Percentiles rank a stretch among this genome's conserved stretches.
Evolutionary conservation across 1,284 basidiomycete species (phyloP).

Genomic region (Trichosporon sp.): DNA sequence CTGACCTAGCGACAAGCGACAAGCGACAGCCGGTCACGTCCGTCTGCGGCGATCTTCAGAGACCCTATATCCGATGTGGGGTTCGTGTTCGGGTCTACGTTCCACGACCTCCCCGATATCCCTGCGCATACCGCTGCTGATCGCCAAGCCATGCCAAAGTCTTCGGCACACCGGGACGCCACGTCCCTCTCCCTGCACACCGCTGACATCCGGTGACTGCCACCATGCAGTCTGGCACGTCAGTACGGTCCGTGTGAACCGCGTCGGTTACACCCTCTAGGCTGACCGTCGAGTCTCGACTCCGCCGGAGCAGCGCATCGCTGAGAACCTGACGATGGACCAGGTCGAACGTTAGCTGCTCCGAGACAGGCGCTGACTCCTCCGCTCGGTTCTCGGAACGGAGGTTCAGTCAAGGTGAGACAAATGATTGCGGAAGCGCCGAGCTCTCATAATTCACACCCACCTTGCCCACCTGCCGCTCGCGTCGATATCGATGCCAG

Average conservation of each 20-base stretch:
- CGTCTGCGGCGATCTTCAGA: background rate
- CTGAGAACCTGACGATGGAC: too few relatives aligned
- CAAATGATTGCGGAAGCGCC: background rate
- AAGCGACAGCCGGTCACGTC: background rate
- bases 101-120: too few relatives aligned
- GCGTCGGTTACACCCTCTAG: too few relatives aligned
- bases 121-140: background rate
- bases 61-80: background rate
- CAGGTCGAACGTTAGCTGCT: background rate
- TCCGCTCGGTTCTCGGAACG: background rate
- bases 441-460: background rate
- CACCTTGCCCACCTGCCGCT: background rate
- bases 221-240: background rate
- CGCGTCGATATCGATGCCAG: background rate
- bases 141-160: background rate
- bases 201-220: background rate
- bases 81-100: background rate
- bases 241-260: too few relatives aligned
- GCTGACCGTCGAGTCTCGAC: too few relatives aligned
- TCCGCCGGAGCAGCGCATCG: too few relatives aligned
- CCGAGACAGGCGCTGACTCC: background rate
- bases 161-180: background rate
- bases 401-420: background rate
- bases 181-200: background rate
- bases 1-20: background rate